Percentiles rank a stretch among this genome's conserved stretches.
Conservation (phyloP, 352 stramenopile species). For the Globisporangium emineosum region DNA sequence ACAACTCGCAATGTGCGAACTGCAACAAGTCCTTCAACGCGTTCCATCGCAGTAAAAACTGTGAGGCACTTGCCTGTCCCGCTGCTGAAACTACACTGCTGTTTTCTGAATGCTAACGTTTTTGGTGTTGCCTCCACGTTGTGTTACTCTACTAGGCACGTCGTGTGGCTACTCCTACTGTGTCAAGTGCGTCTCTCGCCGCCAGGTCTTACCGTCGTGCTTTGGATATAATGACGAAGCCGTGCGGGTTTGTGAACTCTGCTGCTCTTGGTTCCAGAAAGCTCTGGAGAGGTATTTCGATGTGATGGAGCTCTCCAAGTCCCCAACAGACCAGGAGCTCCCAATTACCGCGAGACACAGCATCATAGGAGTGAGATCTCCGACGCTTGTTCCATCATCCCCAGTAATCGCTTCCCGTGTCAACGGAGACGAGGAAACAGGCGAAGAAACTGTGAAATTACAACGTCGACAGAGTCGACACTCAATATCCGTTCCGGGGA, state of each 20-base stretch:
- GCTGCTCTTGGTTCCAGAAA: constrained; percentile 60
- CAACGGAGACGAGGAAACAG: constrained; percentile 22
- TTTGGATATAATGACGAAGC: constrained; percentile 55
- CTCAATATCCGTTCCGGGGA: constrained; percentile 23
- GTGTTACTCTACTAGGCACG: constrained; percentile 10
- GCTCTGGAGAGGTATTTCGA: constrained; percentile 70
- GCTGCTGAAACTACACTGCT: neutral
- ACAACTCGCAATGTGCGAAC: constrained; percentile 37
- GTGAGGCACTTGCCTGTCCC: constrained; percentile 16
- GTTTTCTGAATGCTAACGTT: neutral
- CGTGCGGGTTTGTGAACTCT: constrained; percentile 59
- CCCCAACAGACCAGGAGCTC: constrained; percentile 14
- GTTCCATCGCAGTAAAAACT: constrained; percentile 67
- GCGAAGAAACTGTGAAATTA: constrained; percentile 23
- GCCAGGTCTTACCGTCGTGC: constrained; percentile 46
- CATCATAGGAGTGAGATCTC: constrained; percentile 26
- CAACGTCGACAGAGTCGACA: constrained; percentile 19
- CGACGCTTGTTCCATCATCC: constrained; percentile 16
- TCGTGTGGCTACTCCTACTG: constrained; percentile 63
- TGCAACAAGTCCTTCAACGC: constrained; percentile 68
- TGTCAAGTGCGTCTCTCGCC: constrained; percentile 56
- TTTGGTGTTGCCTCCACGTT: neutral
- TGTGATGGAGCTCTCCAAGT: constrained; percentile 39
- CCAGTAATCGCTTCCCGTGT: constrained; percentile 14
- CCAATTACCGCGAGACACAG: constrained; percentile 16